Evolutionary conservation across 169 alveolate species (phyloP), one percentile per base, ranked within the genome.

Genomic region (Eimeria nieschulzi): DNA sequence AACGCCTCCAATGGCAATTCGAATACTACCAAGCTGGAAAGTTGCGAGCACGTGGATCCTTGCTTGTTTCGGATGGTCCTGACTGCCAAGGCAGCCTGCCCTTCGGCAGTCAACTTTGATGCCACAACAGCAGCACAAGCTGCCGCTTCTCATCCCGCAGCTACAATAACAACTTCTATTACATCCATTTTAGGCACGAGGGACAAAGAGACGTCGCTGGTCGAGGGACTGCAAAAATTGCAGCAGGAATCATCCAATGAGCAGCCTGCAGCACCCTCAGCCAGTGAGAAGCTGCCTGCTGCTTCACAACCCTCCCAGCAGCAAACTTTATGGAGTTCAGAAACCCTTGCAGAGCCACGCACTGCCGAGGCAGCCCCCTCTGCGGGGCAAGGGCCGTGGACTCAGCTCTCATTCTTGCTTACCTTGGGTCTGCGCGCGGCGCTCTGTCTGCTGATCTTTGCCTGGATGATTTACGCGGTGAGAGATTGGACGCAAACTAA

Each of bases 21-120:
- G 83, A 15, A 26, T 1, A 53, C 55, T 33, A 80, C 76, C 63
- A 80, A 59, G n/a, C 61, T 80, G 21, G 76, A 56, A 9, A 39
- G 26, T 59, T 80, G 88, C 21, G 88, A 80, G 33, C 88, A 80
- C 64, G 33, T 68, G 2, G 88, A 80, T 26, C 87, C 87, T 19
- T 79, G 87, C 73, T 10, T 6, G 9, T 79, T 79, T 72, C 25
- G 21, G 55, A 79, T 79, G 87, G 73, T 23, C 61, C 2, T 79
- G 59, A 21, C 87, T 9, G 23, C 87, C 13, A 23, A 56, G 23
- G 87, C 87, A 46, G 87, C 87, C 13, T 79, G 87, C 73, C 87
- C 87, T 56, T 25, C 73, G 0, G 59, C 46, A 23, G 73, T 79
- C 12, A 72, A 79, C 59, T 79, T 55, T 55, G 21, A 15, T 21